A percentile compares a stretch with the other conserved stretches of the same genome.
Evolutionary conservation across 257 asterid genomes (phyloP).

Genomic region (Nicotiana sylvestris): DNA sequence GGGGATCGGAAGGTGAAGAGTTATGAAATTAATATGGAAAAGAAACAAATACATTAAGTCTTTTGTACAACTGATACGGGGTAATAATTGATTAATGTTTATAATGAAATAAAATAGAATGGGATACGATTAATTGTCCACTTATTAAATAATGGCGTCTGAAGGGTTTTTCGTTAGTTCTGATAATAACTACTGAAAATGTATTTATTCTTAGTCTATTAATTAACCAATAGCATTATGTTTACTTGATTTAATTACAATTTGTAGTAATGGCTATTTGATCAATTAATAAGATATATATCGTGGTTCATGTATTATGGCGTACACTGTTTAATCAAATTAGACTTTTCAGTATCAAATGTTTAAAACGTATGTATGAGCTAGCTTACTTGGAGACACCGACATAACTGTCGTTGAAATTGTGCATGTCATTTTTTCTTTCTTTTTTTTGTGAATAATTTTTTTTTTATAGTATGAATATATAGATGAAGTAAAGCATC

Average conservation of each 20-base stretch:
- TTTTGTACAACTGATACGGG: neutral
- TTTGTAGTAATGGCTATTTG: neutral
- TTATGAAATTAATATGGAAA: neutral
- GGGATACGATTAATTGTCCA: neutral
- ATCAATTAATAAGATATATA: neutral
- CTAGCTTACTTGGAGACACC: neutral
- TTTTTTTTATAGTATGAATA: too few relatives aligned
- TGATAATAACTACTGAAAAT: neutral
- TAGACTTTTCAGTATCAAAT: neutral
- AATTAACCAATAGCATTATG: neutral
- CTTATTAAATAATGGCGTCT: neutral
- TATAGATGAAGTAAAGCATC: too few relatives aligned
- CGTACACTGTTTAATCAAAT: neutral
- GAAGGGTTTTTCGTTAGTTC: neutral
- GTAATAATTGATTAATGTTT: neutral
- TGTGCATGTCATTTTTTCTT: too few relatives aligned
- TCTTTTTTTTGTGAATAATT: too few relatives aligned
- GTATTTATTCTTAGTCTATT: neutral
- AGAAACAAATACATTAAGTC: neutral
- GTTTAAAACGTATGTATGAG: neutral
- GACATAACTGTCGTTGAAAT: too few relatives aligned
- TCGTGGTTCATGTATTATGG: neutral
- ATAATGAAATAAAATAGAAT: neutral
- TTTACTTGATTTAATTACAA: neutral
- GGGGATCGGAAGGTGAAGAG: constrained; percentile 9